Evolutionary conservation across 176 grass and related monocot genomes (phyloP).

Genomic region (Triticum dicoccoides): DNA sequence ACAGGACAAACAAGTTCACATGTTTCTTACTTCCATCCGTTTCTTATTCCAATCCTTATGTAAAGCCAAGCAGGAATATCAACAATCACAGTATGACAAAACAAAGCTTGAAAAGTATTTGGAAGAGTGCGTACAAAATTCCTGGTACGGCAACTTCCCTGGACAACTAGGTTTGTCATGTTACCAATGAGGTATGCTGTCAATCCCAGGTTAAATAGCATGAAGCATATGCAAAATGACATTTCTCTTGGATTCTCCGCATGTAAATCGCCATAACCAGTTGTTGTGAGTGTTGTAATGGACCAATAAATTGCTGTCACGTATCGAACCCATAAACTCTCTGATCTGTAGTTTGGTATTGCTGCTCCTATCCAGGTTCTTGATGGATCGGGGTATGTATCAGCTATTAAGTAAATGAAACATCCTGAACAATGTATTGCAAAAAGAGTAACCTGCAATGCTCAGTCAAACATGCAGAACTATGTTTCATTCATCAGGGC

Average conservation of each 20-base stretch:
- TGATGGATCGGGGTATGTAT: constrained; percentile 64
- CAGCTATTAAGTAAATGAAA: constrained; percentile 86
- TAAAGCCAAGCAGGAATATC: neutral
- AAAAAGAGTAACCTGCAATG: constrained; percentile 81
- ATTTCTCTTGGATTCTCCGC: constrained; percentile 84
- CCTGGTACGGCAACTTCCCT: constrained; percentile 76
- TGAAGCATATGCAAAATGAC: constrained; percentile 75
- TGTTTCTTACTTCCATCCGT: neutral
- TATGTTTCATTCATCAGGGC: constrained; percentile 19
- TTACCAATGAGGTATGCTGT: constrained; percentile 88
- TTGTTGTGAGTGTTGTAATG: constrained; percentile 88
- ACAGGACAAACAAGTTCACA: neutral
- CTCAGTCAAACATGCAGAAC: neutral
- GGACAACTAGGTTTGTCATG: constrained; percentile 92
- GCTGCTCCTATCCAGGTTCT: constrained; percentile 86
- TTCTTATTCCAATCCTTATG: neutral
- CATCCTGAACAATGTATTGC: constrained; percentile 80
- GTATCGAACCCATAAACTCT: constrained; percentile 75
- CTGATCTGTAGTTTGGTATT: constrained; percentile 67
- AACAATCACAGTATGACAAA: neutral
- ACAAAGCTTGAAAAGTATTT: constrained; percentile 4
- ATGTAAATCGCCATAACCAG: constrained; percentile 83
- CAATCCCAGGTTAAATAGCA: constrained; percentile 86
- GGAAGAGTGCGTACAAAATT: constrained; percentile 68
- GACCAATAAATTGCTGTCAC: constrained; percentile 86